Conservation (phyloP, 2,329 filamentous ascomycete genomes). For the Dothidotthia symphoricarpi region DNA sequence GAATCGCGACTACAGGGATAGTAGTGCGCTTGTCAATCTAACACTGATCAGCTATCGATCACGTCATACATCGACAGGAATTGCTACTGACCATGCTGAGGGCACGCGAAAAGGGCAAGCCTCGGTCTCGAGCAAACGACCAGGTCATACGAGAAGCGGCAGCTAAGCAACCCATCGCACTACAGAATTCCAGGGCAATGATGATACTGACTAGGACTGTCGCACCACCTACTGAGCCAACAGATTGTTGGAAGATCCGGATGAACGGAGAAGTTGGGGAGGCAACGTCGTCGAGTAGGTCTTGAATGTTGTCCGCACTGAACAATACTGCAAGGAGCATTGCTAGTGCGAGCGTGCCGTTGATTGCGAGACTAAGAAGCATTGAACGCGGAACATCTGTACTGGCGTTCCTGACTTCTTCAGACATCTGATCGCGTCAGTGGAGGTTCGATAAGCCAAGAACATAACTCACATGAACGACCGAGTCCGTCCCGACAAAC, state of each 20-base stretch:
- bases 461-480: conserved; percentile 35
- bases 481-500: conserved; percentile 41
- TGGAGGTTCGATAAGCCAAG: too few relatives aligned
- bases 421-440: conserved; percentile 35
- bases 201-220: conserved; percentile 51
- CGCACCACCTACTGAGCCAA: conserved; percentile 41
- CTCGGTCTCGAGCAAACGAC: conserved; percentile 47
- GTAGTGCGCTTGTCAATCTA: conserved; percentile 38
- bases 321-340: conserved; percentile 46
- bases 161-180: conserved; percentile 43
- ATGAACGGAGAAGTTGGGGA: conserved; percentile 48
- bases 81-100: conserved; percentile 28
- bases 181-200: conserved; percentile 43
- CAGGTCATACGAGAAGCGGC: conserved; percentile 46
- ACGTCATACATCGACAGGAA: too few relatives aligned
- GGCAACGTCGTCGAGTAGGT: conserved; percentile 14
- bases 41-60: conserved; percentile 6
- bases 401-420: conserved; percentile 42
- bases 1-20: conserved; percentile 50
- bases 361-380: conserved; percentile 44
- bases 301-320: conserved; percentile 35
- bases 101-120: conserved; percentile 40
- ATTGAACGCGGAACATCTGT: conserved; percentile 44
- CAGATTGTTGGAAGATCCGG: conserved; percentile 47
- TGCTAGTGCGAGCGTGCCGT: conserved; percentile 43